Base-by-base conservation (phyloP, 768 basidiomycete genomes). In the Russula abietina region DNA sequence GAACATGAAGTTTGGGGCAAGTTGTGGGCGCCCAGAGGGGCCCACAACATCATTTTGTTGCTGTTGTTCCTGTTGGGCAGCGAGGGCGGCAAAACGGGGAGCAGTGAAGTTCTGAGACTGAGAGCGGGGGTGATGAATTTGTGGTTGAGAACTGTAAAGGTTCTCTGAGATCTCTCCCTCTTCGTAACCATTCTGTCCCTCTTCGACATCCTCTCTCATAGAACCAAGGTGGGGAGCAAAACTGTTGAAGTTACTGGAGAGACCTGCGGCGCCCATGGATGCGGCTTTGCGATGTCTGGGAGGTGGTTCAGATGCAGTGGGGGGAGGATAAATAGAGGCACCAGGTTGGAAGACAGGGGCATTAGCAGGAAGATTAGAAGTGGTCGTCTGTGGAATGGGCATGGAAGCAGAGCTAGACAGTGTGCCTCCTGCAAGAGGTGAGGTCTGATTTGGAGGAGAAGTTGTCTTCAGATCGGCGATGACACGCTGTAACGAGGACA, bases 401-500 rank as follows among this genome's bases (percentile, higher is more conserved):
- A 83, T 79, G 48, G 81, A 76, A 68, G 70, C 74, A 39, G 73
- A 66, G 52, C 58, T 66, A 65, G 78, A 66, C 39, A 75, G 71
- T 4, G 74, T 71, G 55, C 76, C 79, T 62, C 70, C 76, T 46
- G 75, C 73, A 65, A 75, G 75, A 69, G 75, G 74, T 17, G 71
- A 64, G 9, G 74, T 68, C 68, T 74, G 81, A 70, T 77, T 82
- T 56, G 83, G 78, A 55, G 89, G 85, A 57, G 91, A 86, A 3
- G 91, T 82, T 19, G 88, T 87, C 80, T 93, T 96, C 66, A 97
- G 80, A 74, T 98, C 94, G 60, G 90, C 90, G 68, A 98, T 98
- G 73, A 97, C 88, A 61, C 91, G 85, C 71, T 98, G 93, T 57
- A 98, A 83, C 32, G 91, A 92, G 64, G 88, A 89, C 62, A 93